phyloP scores from a whole-genome alignment of 2,329 filamentous ascomycete genomes.

The Aspergillus sp. region DNA sequence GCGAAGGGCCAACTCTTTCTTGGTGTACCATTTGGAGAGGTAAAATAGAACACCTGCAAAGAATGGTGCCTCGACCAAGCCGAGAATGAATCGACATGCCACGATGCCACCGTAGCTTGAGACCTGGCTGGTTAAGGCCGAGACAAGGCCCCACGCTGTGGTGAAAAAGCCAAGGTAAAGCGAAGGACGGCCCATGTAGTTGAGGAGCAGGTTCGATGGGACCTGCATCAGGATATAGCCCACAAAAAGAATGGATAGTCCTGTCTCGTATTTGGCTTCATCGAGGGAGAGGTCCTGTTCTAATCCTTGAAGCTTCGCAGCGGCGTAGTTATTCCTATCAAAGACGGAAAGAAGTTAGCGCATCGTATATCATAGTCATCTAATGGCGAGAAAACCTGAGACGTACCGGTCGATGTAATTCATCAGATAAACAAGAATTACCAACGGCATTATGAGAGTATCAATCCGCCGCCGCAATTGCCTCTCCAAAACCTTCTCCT shows the following conservation, averaged over 20 bases:
- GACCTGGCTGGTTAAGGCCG: conserved; percentile 47
- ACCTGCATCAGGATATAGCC: conserved; percentile 50
- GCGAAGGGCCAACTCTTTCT: conserved; percentile 53
- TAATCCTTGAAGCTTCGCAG: conserved; percentile 47
- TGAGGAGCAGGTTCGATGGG: conserved; percentile 50
- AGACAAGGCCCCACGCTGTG: conserved; percentile 49
- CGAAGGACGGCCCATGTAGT: conserved; percentile 46
- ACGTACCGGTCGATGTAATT: conserved; percentile 48
- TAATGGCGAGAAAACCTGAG: not conserved
- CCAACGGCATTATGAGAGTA: conserved; percentile 41
- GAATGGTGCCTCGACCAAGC: conserved; percentile 50
- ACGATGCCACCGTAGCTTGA: conserved; percentile 46
- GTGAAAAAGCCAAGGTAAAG: conserved; percentile 49
- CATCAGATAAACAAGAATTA: conserved; percentile 47
- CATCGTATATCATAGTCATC: too few relatives aligned
- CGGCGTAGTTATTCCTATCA: conserved; percentile 49
- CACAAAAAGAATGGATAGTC: conserved; percentile 48
- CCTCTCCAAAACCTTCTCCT: conserved; percentile 40
- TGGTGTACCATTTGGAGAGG: conserved; percentile 55
- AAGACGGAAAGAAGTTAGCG: not conserved
- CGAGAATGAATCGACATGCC: conserved; percentile 49
- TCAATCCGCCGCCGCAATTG: conserved; percentile 43
- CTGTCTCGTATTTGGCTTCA: conserved; percentile 43
- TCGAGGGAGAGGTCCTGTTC: conserved; percentile 39
- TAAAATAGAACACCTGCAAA: conserved; percentile 52